A percentile compares a stretch with the other conserved stretches of the same genome.
phyloP scores from a whole-genome alignment of 495 filamentous ascomycete species.

The Extremus antarcticus region DNA sequence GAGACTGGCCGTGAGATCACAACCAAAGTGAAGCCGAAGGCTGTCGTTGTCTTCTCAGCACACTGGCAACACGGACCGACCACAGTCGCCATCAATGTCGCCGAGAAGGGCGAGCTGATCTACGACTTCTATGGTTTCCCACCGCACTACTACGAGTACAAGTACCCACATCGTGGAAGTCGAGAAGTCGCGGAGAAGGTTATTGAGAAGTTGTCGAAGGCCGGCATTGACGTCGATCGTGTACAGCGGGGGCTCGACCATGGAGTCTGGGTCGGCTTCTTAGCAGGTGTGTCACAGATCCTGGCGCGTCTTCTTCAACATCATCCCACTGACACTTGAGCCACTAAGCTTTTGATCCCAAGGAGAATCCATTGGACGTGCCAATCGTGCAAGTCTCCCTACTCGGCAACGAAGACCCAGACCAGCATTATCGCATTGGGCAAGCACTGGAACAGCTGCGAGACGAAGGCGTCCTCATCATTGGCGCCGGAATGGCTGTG shows the following conservation, averaged over 20 bases:
- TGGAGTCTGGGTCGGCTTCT: conserved; percentile 67
- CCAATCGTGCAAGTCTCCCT: conserved; percentile 76
- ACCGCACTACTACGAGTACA: conserved; percentile 48
- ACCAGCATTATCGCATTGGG: conserved; percentile 62
- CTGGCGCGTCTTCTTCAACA: too few relatives aligned
- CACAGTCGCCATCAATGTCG: conserved; percentile 60
- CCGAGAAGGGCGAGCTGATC: conserved; percentile 59
- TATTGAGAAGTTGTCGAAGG: conserved; percentile 44
- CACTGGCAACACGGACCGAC: conserved; percentile 60
- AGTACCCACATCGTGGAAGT: conserved; percentile 61
- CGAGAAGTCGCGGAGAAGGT: conserved; percentile 56
- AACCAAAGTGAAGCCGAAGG: conserved; percentile 63
- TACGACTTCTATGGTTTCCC: conserved; percentile 87
- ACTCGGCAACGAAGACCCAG: conserved; percentile 55
- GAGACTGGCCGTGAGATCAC: conserved; percentile 70
- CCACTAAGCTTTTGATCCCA: conserved; percentile 56
- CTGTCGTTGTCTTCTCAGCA: conserved; percentile 76
- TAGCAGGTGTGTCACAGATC: too few relatives aligned
- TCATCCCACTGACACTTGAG: too few relatives aligned
- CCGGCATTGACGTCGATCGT: conserved; percentile 52
- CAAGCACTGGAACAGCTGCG: conserved; percentile 57
- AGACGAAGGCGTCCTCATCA: conserved; percentile 60
- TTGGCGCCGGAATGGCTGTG: conserved; percentile 74
- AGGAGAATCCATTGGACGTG: conserved; percentile 60
- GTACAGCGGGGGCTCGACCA: conserved; percentile 67